Evolutionary conservation across 345 rosid genomes (phyloP), one percentile per base, ranked within the genome.

Genomic region (Citrus hindsii): DNA sequence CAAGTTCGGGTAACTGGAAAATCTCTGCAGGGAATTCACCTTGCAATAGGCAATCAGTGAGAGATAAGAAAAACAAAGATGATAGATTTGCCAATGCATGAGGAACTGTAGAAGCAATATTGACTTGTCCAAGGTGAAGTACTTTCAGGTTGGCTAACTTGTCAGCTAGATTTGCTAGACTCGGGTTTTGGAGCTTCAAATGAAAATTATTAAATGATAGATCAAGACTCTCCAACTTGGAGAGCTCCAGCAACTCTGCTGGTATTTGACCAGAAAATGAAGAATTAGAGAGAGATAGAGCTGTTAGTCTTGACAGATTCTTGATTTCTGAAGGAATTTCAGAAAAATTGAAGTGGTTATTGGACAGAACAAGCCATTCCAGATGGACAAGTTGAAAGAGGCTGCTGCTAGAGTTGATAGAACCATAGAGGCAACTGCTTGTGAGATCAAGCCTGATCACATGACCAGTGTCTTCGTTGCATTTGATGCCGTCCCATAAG

Each of bases 401-500:
- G 55, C 13, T 35, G 25, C 35, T 74, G 16, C n/a, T 74, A 28
- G 67, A 60, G 68, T 74, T 38, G 56, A 74, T 61, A 35, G 56
- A 59, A 60, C 68, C 68, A 24, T 37, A 38, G 68, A 74, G 68
- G 24, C 30, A 60, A 14, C 56, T 38, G 13, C 55, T 60, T 13
- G 12, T 40, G 51, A 73, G 76, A 35, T 73, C 19, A 67, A 83
- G 76, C 14, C 32, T 69, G 37, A 76, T 53, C 10, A 77, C 79
- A 53, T 74, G 73, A 35, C 40, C 79, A 4, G 75, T 32, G 9
- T 37, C 53, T 5, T 67, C 62, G 7, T 83, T 32, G 14, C 81
- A 80, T 21, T 56, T 46, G 27, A 83, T 58, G 21, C 81, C 83
- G 0, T 27, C 81, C 81, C 86, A 83, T 7, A 42, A 51, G 81